A percentile compares a stretch with the other conserved stretches of the same genome.
These are phyloP conservation scores for Emmonsiellopsis sp. DNA, from an alignment of 2,329 filamentous ascomycete genomes.

Conservation along the genomic window DNA sequence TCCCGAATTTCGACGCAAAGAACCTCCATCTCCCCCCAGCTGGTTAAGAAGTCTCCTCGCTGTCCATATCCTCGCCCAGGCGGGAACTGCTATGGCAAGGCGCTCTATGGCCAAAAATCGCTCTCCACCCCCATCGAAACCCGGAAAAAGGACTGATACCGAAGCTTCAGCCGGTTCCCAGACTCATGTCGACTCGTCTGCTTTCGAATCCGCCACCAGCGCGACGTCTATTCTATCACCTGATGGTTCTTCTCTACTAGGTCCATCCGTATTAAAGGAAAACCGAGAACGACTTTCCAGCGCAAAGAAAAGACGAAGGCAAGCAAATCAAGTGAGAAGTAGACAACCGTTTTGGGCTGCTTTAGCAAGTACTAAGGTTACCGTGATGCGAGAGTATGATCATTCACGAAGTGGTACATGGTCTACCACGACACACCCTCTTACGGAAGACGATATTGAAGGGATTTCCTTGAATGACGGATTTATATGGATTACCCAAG, in stretches of 20 bases:
- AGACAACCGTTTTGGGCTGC: slow-evolving; percentile 92
- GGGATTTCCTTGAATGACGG: slow-evolving; percentile 33
- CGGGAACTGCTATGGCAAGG: slow-evolving; percentile 38
- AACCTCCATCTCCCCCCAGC: slow-evolving; percentile 34
- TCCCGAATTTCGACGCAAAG: slow-evolving; percentile 33
- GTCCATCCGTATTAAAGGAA: slow-evolving; percentile 43
- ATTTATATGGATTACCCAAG: slow-evolving; percentile 38
- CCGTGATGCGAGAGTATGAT: slow-evolving; percentile 85
- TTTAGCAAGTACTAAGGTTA: slow-evolving; percentile 90
- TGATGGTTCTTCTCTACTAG: slow-evolving; percentile 39
- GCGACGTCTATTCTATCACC: slow-evolving; percentile 31
- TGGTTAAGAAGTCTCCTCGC: slow-evolving; percentile 41
- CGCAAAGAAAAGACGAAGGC: slow-evolving; percentile 78
- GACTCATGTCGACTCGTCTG: slow-evolving; percentile 33
- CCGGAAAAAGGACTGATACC: slow-evolving; percentile 36
- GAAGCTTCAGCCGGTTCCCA: slow-evolving; percentile 38
- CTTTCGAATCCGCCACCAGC: slow-evolving; percentile 30
- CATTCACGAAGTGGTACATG: slow-evolving; percentile 49
- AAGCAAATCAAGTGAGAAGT: slow-evolving; percentile 81
- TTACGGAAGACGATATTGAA: slow-evolving; percentile 35
- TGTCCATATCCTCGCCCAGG: slow-evolving; percentile 41
- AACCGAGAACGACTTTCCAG: slow-evolving; percentile 50
- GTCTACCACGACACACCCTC: slow-evolving; percentile 19
- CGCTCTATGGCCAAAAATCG: slow-evolving; percentile 39
- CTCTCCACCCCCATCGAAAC: slow-evolving; percentile 30